These are phyloP conservation scores for Xylaria scruposa DNA, from an alignment of 495 filamentous ascomycete species.

Conservation along the genomic window DNA sequence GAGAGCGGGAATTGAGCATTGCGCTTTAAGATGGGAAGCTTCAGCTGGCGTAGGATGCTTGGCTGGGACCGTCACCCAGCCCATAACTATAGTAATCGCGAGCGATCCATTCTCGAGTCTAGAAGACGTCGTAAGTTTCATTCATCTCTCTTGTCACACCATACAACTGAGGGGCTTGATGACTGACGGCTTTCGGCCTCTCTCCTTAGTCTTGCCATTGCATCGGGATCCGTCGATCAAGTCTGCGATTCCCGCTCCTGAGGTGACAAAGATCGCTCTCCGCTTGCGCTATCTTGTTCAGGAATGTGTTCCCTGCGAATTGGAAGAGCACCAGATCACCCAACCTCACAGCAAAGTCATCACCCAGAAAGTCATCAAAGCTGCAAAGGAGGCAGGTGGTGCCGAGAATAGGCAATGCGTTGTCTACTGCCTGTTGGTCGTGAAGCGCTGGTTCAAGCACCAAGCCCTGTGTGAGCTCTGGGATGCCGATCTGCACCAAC, in stretches of 20 bases:
- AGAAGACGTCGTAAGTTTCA: conserved; percentile 47
- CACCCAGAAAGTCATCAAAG: conserved; percentile 75
- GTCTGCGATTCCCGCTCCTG: conserved; percentile 68
- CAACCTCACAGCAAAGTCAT: conserved; percentile 83
- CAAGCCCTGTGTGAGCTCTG: conserved; percentile 85
- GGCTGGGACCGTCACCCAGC: conserved; percentile 51
- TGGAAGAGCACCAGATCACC: conserved; percentile 74
- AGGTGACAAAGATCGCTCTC: conserved; percentile 87
- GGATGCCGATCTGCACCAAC: conserved; percentile 83
- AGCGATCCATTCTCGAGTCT: conserved; percentile 47
- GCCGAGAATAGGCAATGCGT: conserved; percentile 77
- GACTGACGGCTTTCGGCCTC: conserved; percentile 32
- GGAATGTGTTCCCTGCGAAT: conserved; percentile 83
- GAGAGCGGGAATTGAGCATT: neutral
- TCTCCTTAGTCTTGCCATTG: conserved; percentile 68
- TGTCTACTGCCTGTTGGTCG: conserved; percentile 82
- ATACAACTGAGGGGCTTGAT: conserved; percentile 8
- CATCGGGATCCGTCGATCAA: conserved; percentile 58
- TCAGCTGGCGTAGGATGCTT: conserved; percentile 48
- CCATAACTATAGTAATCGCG: conserved; percentile 43
- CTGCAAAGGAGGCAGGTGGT: conserved; percentile 81
- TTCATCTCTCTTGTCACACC: neutral
- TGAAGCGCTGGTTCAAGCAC: conserved; percentile 87
- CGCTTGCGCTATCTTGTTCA: conserved; percentile 92
- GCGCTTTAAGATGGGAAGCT: conserved; percentile 32